Base-by-base conservation (phyloP, 352 stramenopile genomes). In the Vaucheria bursata region DNA sequence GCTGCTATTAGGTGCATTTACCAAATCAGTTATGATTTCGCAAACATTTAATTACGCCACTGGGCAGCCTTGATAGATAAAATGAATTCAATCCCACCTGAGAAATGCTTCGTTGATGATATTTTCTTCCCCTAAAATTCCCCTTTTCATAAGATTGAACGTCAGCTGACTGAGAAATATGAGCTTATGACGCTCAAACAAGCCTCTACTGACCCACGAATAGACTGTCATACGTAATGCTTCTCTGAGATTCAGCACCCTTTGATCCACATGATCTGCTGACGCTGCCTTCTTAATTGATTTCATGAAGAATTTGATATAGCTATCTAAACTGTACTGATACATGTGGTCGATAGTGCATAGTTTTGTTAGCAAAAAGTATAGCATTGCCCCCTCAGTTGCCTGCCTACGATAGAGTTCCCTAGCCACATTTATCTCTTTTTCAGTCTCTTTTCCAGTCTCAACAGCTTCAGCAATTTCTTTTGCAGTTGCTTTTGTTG, bases 331-430 rank as follows among this genome's bases (percentile, higher is more conserved):
- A 73, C 91, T 97, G 86, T 98, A 98, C 86, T 96, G 93, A 83
- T 98, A 98, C 94, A 98, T 98, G 88, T 97, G 92, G 81, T 98
- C 91, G 79, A 98, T 97, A 12, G 74, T 65, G 50, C 78, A 95
- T 12, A 98, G 88, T 70, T 94, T 96, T 7, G 94, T 97, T 32
- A 98, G 89, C 53, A 98, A 83, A 85, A 98, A 98, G 86, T 98
- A 98, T 50, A 98, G 89, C 94, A 98, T 98, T 1, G 94, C 93
- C 5, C 93, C 94, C 75, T 98, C 94, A 0, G 93, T 88, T 18
- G 94, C 94, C 74, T 97, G 92, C 0, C 90, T 90, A 0, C 93
- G 88, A 86, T 98, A 98, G 49, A 93, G 81, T 80, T 98, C 93
- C 32, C 94, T 87, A 31, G 93, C 95, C 79, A 94, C 90, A 85